Evolutionary conservation across 441 rosid species (phyloP), one percentile per base, ranked within the genome.

Genomic region (Gossypium schwendimanii): DNA sequence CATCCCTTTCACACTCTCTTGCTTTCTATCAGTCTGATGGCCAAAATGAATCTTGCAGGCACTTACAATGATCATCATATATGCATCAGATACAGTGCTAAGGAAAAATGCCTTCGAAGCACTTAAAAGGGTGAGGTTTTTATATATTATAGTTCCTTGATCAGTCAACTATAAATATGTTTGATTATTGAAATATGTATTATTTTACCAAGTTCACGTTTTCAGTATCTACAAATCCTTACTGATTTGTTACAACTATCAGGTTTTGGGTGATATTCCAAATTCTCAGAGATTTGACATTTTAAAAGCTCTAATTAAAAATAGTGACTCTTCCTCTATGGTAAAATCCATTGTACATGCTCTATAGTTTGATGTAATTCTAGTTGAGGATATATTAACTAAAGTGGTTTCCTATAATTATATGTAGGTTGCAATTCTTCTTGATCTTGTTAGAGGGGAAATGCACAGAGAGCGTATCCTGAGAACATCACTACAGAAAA

Each of bases 201-300:
- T 65, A 45, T 21, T n/a, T 65, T 65, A 64, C 17, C 31, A 63
- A 63, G 31, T 6, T 65, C 6, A 7, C 47, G 7, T 21, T 20
- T 45, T 47, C 52, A 44, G 52, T 63, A 41, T 63, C 31, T 18
- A 20, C 53, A 41, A 41, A 20, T 63, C 8, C 59, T 26, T 49
- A 52, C 49, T 33, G 28, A 58, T 28, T 28, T 17, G 28, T 14
- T 7, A 54, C 75, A 44, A 49, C 76, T 76, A 80, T 74, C 84
- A 92, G 99, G 87, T 91, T 75, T 74, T 91, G 50, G 89, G 88
- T 80, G 94, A 92, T 80, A 76, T 82, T 80, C 97, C 99, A 74
- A 69, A 71, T 76, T 67, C 88, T 75, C 81, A 82, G 79, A 88
- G 87, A 80, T 75, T 75, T 63, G 85, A 91, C 75, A 71, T 92